Conservation (phyloP, 1,284 basidiomycete species). For the Ceratobasidium sp. region DNA sequence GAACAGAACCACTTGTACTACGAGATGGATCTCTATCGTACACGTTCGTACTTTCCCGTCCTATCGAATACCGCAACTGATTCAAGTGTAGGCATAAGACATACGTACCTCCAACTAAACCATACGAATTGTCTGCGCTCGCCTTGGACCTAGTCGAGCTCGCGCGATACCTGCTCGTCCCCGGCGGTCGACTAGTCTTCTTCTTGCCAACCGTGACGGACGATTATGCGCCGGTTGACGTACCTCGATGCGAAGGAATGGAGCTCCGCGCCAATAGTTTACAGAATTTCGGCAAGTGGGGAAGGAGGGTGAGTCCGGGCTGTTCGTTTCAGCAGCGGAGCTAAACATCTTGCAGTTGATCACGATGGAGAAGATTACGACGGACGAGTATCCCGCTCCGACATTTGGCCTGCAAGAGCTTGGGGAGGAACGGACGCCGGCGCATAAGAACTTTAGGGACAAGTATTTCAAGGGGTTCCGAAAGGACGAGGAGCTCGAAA, state of each 20-base stretch:
- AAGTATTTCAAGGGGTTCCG: slow-evolving; percentile 82
- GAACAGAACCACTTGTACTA: slow-evolving; percentile 48
- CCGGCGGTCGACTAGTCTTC: slow-evolving; percentile 89
- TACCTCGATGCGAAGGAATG: slow-evolving; percentile 86
- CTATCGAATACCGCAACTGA: background rate
- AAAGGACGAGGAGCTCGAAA: slow-evolving; percentile 6
- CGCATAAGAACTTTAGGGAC: slow-evolving; percentile 78
- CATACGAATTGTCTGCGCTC: slow-evolving; percentile 91
- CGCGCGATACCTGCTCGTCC: slow-evolving; percentile 83
- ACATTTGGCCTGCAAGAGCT: slow-evolving; percentile 53
- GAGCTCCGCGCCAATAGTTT: slow-evolving; percentile 85
- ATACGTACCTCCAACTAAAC: slow-evolving; percentile 86
- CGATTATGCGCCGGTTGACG: slow-evolving; percentile 85
- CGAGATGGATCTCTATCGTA: slow-evolving; percentile 50
- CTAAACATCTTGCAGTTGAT: slow-evolving; percentile 66
- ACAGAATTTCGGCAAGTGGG: slow-evolving; percentile 97
- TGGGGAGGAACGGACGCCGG: slow-evolving; percentile 59
- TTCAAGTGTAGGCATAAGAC: slow-evolving; percentile 55
- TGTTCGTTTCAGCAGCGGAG: background rate
- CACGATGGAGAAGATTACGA: slow-evolving; percentile 79
- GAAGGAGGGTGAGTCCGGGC: slow-evolving; percentile 68
- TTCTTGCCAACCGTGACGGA: slow-evolving; percentile 93
- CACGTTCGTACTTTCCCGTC: slow-evolving; percentile 45
- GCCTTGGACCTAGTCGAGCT: slow-evolving; percentile 82
- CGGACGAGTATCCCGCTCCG: slow-evolving; percentile 58